These are phyloP conservation scores for Diaporthe batatas DNA, from an alignment of 2,329 filamentous ascomycete genomes.

Conservation along the genomic window DNA sequence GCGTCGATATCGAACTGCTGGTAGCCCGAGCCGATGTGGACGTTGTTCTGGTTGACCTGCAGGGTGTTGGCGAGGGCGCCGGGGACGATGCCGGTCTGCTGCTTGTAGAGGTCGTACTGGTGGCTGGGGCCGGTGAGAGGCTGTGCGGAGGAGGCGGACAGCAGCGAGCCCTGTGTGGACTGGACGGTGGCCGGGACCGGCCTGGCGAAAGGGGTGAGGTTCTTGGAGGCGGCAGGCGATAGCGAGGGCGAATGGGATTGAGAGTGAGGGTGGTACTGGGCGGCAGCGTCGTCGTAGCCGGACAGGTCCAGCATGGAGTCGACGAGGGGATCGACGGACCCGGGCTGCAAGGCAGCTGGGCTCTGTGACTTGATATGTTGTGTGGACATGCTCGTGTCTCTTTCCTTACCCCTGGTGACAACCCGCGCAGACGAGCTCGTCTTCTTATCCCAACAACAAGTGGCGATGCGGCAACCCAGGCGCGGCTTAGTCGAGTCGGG, in stretches of 20 bases:
- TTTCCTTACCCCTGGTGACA: neutral
- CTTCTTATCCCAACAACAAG: neutral
- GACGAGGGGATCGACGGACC: conserved; percentile 63
- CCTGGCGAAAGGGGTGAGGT: conserved; percentile 60
- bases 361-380: conserved; percentile 46
- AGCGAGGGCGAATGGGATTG: conserved; percentile 71
- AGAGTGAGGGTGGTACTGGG: conserved; percentile 13
- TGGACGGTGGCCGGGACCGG: conserved; percentile 59
- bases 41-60: conserved; percentile 76
- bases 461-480: neutral
- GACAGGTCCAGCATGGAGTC: conserved; percentile 73
- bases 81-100: conserved; percentile 92
- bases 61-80: conserved; percentile 86
- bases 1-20: conserved; percentile 61
- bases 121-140: conserved; percentile 86
- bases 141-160: conserved; percentile 60
- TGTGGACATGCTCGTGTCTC: conserved; percentile 44
- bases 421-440: conserved; percentile 9
- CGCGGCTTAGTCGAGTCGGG: conserved; percentile 7
- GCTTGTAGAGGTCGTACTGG: conserved; percentile 94
- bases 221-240: conserved; percentile 68
- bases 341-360: conserved; percentile 50
- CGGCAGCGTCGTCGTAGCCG: conserved; percentile 71
- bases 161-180: conserved; percentile 65
- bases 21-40: conserved; percentile 65